Evolutionary conservation across 306 rosid species (phyloP), one percentile per base, ranked within the genome.

Genomic region (Lathyrus aphaca): DNA sequence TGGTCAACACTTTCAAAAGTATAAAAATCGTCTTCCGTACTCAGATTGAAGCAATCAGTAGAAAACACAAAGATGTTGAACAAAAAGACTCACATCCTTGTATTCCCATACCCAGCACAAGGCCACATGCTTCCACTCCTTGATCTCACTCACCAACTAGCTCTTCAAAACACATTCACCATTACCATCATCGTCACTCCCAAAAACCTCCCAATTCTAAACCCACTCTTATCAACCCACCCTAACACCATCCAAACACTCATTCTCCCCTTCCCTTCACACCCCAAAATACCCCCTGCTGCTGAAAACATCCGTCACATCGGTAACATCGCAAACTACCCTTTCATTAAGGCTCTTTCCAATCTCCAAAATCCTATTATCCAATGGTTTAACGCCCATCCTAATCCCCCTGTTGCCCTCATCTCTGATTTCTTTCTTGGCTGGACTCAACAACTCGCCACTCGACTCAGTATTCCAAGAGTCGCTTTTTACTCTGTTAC

Each of bases 21-120:
- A 35, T 35, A 35, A 8, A 35, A 35, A 35, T 6, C 10, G 10
- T 35, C 39, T 7, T 7, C 39, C 39, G 8, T 32, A 5, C 37
- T 5, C 8, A 32, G 37, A 32, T 32, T 32, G 37, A 32, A 30
- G 35, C 7, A 4, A 30, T 5, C 5, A 30, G 1, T n/a, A 30
- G 7, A 0, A 30, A 30, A 4, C 35, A 30, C 1, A 30, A 35
- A 10, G 17, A 77, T 65, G 74, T 80, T 66, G 0, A 62, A 79
- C 17, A 2, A 19, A 2, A 69, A 32, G 0, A 37, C 64, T 5
- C 96, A 91, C 73, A 65, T 91, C 3, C 78, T 91, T 2, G 60
- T 88, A 0, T 83, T 76, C 16, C 97, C 97, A 0, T 91, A 80
- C 80, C 93, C 96, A 6, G 95, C 96, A 1, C 92, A 85, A 63